Base-by-base conservation (phyloP, 768 basidiomycete species). In the Epithele typhae region DNA sequence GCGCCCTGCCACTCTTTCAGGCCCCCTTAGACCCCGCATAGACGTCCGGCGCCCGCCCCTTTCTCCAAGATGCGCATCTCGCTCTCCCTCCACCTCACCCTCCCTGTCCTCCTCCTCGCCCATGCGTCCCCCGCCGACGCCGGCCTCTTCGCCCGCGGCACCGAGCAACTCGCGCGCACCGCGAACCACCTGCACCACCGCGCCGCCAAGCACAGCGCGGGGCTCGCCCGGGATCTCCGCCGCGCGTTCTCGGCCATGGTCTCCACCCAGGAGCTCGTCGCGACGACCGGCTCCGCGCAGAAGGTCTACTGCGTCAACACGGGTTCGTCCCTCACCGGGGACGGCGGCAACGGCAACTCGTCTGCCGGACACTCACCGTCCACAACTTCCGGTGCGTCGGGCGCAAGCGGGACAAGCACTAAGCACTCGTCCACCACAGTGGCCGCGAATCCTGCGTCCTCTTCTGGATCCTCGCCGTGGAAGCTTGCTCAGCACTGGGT, bases 191-290 rank as follows among this genome's bases (percentile, higher is more conserved):
- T 75, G n/a, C 85, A 85, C 59, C 68, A 65, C n/a, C 69, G 71
- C 43, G 84, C 85, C 17, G 62, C 76, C 25, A 74, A 71, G 45
- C 78, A 76, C 45, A 87, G 84, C 27, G 75, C 76, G 37, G 74
- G 64, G 41, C 69, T 90, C 18, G 87, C 86, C 8, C 73, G 72
- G 48, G 87, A 90, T 62, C 72, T 90, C 47, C 82, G 87, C 17
- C 57, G 79, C 21, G 82, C 82, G 10, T 78, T 90, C 57, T 67
- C 72, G 22, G 70, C 73, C 18, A 68, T 83, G 36, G 67, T 81
- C 12, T 65, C 73, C 27, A 61, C 47, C 11, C 52, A 52, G 36
- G 35, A 49, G 49, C 44, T 44, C 27, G 42, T 37, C 15, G 30
- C 51, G 10, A 33, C 30, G 30, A 45, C 32, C 10, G 45, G 44